Percentiles rank a stretch among this genome's conserved stretches.
Evolutionary conservation across 768 basidiomycete species (phyloP).

Genomic region (Mrakia hoshinonis): DNA sequence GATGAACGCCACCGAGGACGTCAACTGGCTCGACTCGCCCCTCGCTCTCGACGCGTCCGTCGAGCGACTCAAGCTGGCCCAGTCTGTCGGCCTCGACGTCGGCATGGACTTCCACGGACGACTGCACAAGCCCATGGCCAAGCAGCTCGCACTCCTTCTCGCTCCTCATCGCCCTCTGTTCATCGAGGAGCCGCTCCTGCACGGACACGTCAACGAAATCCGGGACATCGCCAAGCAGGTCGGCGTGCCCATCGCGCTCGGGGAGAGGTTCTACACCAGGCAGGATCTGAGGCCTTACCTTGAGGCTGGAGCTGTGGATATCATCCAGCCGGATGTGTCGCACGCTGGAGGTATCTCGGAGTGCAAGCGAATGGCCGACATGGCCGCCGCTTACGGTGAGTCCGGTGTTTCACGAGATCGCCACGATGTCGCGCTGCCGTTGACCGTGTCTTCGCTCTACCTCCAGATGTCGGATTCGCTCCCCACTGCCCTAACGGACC

Average conservation of each 20-base stretch:
- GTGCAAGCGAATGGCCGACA: slow-evolving; percentile 51
- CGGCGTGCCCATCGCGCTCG: slow-evolving; percentile 51
- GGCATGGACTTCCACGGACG: slow-evolving; percentile 60
- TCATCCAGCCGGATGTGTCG: slow-evolving; percentile 58
- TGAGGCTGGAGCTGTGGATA: slow-evolving; percentile 51
- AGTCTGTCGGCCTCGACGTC: slow-evolving; percentile 44
- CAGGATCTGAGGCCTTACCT: slow-evolving; percentile 46
- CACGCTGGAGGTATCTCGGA: slow-evolving; percentile 48
- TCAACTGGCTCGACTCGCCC: slow-evolving; percentile 59
- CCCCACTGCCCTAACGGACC: slow-evolving; percentile 67
- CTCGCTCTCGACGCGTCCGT: slow-evolving; percentile 48
- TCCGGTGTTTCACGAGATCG: background rate
- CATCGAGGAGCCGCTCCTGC: slow-evolving; percentile 58
- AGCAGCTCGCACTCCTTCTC: slow-evolving; percentile 55
- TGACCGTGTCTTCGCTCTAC: background rate
- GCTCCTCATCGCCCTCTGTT: slow-evolving; percentile 58
- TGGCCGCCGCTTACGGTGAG: slow-evolving; percentile 57
- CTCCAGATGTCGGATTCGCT: slow-evolving; percentile 48
- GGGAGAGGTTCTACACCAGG: slow-evolving; percentile 42
- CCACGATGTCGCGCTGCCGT: background rate
- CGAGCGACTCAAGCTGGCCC: slow-evolving; percentile 50
- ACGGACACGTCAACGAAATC: slow-evolving; percentile 55
- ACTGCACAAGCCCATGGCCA: slow-evolving; percentile 50
- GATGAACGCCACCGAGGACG: slow-evolving; percentile 24
- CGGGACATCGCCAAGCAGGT: slow-evolving; percentile 51